These are phyloP conservation scores for Alternaria gansuensis DNA, from an alignment of 2,329 filamentous ascomycete genomes.

Conservation along the genomic window DNA sequence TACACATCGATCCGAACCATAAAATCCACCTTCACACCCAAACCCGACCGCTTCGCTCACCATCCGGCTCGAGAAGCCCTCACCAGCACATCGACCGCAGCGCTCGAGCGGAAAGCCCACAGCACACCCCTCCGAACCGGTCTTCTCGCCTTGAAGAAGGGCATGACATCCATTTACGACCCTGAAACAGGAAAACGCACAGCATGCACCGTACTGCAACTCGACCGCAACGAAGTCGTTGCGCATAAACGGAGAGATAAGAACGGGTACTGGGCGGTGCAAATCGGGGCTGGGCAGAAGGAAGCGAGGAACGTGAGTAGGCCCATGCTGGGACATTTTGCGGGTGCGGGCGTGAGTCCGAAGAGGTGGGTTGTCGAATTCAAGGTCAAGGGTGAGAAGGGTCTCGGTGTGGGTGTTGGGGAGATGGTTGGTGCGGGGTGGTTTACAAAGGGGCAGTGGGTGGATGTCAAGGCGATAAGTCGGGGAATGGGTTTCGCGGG, in stretches of 20 bases:
- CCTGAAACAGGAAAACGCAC: slow-evolving; percentile 76
- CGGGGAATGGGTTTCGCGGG: slow-evolving; percentile 94
- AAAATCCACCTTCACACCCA: slow-evolving; percentile 64
- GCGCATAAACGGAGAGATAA: slow-evolving; percentile 80
- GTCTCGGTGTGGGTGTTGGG: slow-evolving; percentile 78
- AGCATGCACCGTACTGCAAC: slow-evolving; percentile 89
- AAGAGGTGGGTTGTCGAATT: slow-evolving; percentile 90
- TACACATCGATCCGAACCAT: slow-evolving; percentile 55
- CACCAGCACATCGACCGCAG: slow-evolving; percentile 65
- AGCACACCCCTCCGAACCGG: slow-evolving; percentile 76
- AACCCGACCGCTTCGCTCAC: slow-evolving; percentile 63
- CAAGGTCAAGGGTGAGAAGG: slow-evolving; percentile 75
- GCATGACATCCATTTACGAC: slow-evolving; percentile 93
- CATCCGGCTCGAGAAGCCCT: slow-evolving; percentile 62
- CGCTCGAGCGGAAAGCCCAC: slow-evolving; percentile 65
- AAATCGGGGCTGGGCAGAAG: slow-evolving; percentile 81
- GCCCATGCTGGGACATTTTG: slow-evolving; percentile 87
- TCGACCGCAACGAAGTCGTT: slow-evolving; percentile 91
- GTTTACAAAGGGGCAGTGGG: slow-evolving; percentile 89
- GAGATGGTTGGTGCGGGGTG: slow-evolving; percentile 81
- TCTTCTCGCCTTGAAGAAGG: slow-evolving; percentile 87
- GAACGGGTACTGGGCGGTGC: slow-evolving; percentile 94
- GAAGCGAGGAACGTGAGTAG: slow-evolving; percentile 79
- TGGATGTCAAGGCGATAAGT: slow-evolving; percentile 81
- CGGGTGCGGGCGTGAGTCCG: slow-evolving; percentile 79